Base-by-base conservation (phyloP, 139 green algal genomes). In the Astrephomene gubernaculifera region DNA sequence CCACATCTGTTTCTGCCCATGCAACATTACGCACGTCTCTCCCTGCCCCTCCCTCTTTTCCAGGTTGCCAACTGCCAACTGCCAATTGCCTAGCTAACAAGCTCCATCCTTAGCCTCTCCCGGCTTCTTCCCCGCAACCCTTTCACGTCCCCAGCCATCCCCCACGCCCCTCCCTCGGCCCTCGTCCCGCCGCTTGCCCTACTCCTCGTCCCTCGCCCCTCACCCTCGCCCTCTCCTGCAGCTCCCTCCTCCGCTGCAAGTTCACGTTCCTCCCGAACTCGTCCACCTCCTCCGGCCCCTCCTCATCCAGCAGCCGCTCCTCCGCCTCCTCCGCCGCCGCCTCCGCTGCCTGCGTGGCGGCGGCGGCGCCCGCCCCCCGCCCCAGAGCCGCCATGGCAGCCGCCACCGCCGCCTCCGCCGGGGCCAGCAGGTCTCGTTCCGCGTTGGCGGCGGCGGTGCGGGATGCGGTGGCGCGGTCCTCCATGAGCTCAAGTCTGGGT, bases 221-320 rank as follows among this genome's bases (percentile, higher is more conserved):
- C 63, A 84, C 78, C 76, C 27, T 25, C 39, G 60, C 64, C 25
- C 86, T 49, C 57, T 75, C 76, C 67, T 88, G 60, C 31, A 86
- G 86, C 67, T 95, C 90, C 35, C 87, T 80, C 39, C 89, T 79
- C 57, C 83, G 76, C 83, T 92, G 76, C 68, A 96, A 70, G 54
- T 96, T 96, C 33, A 94, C 29, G 75, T 96, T 96, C 9, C 96
- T 85, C 22, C 96, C 96, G 92, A 97, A 98, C 92, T 99, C 96
- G 86, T 99, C 96, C 63, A 97, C 43, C 90, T 96, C 87, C 24
- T 41, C 73, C 19, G 73, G 81, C 0, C 78, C 78, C 72, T 82
- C 83, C 33, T 86, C 79, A 4, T 57, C 80, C 67, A 73, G 69
- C 80, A 72, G 80, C 64, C 25, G n/a, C 22, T 87, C 63, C 76